These are phyloP conservation scores for Solanum ossicruentum DNA, from an alignment of 257 asterid species.

Conservation along the genomic window DNA sequence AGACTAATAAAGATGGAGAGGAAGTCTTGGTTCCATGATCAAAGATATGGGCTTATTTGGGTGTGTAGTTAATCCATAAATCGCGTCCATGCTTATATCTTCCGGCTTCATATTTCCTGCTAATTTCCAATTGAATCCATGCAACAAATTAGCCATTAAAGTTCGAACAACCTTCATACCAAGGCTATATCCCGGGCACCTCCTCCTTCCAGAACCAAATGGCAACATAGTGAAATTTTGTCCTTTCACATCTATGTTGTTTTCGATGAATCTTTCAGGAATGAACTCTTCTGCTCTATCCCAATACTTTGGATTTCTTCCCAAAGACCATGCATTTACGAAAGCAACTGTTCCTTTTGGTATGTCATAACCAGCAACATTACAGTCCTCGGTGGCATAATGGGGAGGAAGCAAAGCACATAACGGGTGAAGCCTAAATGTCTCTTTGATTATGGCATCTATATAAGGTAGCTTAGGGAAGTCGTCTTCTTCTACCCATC, in stretches of 20 bases:
- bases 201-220: neutral
- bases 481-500: neutral
- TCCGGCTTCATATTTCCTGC: slow-evolving; percentile 3
- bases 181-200: neutral
- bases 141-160: neutral
- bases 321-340: neutral
- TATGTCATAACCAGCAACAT: neutral
- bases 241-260: neutral
- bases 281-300: neutral
- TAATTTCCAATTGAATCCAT: neutral
- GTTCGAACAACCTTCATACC: neutral
- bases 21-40: slow-evolving; percentile 16
- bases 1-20: slow-evolving; percentile 4
- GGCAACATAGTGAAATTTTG: neutral
- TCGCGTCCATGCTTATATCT: slow-evolving; percentile 19
- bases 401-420: neutral
- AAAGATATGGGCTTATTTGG: slow-evolving; percentile 4
- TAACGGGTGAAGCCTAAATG: neutral
- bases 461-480: neutral
- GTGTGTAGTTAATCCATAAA: slow-evolving; percentile 5
- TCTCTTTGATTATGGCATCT: neutral
- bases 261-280: neutral
- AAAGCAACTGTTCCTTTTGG: neutral
- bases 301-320: neutral
- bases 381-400: neutral